Evolutionary conservation across 2,329 filamentous ascomycete genomes (phyloP), one percentile per base, ranked within the genome.

Genomic region (Fusarium dimerum): DNA sequence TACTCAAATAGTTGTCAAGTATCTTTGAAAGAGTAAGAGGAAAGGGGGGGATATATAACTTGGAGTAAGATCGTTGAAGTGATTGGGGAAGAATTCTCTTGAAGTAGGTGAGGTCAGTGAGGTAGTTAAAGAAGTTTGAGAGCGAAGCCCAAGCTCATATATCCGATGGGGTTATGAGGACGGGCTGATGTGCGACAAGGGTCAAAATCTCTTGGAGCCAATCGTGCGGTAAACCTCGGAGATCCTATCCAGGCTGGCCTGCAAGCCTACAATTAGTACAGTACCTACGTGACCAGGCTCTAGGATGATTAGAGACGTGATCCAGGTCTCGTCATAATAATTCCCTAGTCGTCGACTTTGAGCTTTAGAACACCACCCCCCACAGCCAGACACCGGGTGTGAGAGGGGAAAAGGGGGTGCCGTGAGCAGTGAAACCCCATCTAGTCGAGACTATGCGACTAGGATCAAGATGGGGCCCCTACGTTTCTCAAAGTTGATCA

Each of bases 211-310:
- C 56, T 57, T 50, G 53, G 52, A 67, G 65, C 66, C 67, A 69
- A 69, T 68, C 66, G 66, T 62, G 55, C 55, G 66, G 67, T 60
- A 65, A 57, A 54, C 54, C 54, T 60, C 60, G 57, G 60, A 68
- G 66, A 69, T 67, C 65, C 63, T 66, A 58, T 51, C 48, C 20
- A 51, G 57, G 59, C 59, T 55, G 54, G 63, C 59, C 61, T 56
- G 40, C 41, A 51, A 47, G 20, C 20, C 20, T 26, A 26, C 20
- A 26, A 26, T 26, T 26, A 47, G 50, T 61, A 52, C 54, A 50
- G 61, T 55, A 55, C 53, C 57, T 64, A 50, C 59, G 49, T 54
- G 59, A 64, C 62, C 52, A 61, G 51, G 50, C 47, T 61, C 57
- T 51, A 54, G 56, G 60, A 56, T 59, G 52, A 61, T 61, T 45